Evolutionary conservation across 2,329 filamentous ascomycete genomes (phyloP), one percentile per base, ranked within the genome.

Genomic region (Polychaeton citri): DNA sequence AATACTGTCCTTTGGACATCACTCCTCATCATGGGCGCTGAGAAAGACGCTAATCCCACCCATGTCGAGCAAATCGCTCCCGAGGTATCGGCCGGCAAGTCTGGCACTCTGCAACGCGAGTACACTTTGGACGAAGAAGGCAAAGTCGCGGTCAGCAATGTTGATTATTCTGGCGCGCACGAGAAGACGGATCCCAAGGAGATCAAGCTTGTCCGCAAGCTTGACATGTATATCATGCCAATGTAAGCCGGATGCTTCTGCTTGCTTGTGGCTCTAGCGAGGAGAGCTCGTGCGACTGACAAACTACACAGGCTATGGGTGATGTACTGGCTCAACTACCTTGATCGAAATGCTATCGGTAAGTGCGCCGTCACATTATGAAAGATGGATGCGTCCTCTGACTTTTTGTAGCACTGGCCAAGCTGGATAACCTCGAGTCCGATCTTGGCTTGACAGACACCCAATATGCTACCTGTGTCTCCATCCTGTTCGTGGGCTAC

Each of bases 391-490:
- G n/a, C n/a, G n/a, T n/a, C n/a, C n/a, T n/a, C n/a, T n/a, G n/a
- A n/a, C n/a, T n/a, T n/a, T n/a, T n/a, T n/a, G n/a, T n/a, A n/a
- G 62, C 63, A 0, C 62, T 65, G 30, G 64, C 65, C 5, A 57
- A 62, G 33, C 32, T 49, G 15, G 41, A 34, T 37, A 36, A 35
- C 18, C 43, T 67, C 4, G 63, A 65, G 38, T 46, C 60, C 5
- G 65, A 69, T 33, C 49, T 63, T 13, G 48, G 52, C 8, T 53
- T 65, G 43, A 46, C 48, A 1, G 60, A 60, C 3, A 59, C 54
- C 10, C 53, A 62, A 38, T 62, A 59, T 37, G 55, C 60, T 35
- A 61, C 58, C 16, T 55, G 55, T 36, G 52, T 60, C 13, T 55
- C 52, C 32, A 56, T 61, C 33, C 49, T 60, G 15, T 47, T 60